Conservation (phyloP, 305 asterid species). For the Fraxinus nigra region DNA sequence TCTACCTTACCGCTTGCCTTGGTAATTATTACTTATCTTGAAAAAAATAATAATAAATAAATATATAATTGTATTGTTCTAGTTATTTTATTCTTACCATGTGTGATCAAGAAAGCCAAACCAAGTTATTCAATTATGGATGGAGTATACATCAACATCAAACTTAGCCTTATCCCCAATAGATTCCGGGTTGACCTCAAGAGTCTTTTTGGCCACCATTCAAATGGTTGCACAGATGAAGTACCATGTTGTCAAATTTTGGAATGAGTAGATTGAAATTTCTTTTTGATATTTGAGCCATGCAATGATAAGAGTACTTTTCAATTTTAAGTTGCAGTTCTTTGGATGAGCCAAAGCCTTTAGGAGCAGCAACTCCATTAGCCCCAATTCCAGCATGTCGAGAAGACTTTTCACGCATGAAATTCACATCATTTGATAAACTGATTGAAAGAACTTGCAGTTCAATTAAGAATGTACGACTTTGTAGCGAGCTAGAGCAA, state of each 20-base stretch:
- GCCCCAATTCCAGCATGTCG: conserved; percentile 84
- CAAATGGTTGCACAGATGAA: neutral
- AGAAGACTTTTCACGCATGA: conserved; percentile 87
- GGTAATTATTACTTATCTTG: neutral
- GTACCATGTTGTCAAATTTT: neutral
- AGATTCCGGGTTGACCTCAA: neutral
- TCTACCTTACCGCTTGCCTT: neutral
- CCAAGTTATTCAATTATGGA: neutral
- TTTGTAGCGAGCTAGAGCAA: conserved; percentile 79
- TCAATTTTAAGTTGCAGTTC: conserved; percentile 39
- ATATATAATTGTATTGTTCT: neutral
- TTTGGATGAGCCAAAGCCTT: conserved; percentile 42
- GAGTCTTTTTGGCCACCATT: neutral
- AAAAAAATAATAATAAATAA: neutral
- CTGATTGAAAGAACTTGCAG: conserved; percentile 85
- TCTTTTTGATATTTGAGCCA: conserved; percentile 1
- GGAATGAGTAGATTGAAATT: conserved; percentile 14
- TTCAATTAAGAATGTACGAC: conserved; percentile 77
- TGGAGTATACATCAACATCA: neutral
- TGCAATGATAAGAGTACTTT: conserved; percentile 22
- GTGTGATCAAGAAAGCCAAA: neutral
- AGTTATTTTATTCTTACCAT: neutral
- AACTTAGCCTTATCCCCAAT: neutral
- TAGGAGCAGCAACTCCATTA: conserved; percentile 39
- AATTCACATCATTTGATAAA: conserved; percentile 81